phyloP scores from a whole-genome alignment of 2,329 filamentous ascomycete species.

The Macrophomina tecta region DNA sequence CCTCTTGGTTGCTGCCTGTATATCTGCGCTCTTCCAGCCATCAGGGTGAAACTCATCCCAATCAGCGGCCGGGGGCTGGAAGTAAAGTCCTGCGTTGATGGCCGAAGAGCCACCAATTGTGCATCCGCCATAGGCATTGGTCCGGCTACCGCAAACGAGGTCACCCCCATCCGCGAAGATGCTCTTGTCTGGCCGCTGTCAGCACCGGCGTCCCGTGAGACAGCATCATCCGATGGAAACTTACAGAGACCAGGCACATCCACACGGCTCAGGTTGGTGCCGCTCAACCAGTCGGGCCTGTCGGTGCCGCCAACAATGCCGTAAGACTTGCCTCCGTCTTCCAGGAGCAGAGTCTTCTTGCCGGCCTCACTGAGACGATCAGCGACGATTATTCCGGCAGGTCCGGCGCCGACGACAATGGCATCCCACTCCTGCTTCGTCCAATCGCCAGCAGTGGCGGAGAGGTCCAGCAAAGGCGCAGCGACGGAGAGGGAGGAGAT shows the following conservation, averaged over 20 bases:
- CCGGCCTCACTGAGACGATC: constrained; percentile 59
- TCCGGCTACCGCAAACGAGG: constrained; percentile 50
- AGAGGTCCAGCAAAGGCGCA: constrained; percentile 12
- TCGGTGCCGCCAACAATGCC: constrained; percentile 56
- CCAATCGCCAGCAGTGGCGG: constrained; percentile 12
- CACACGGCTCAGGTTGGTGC: constrained; percentile 57
- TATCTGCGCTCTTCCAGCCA: constrained; percentile 59
- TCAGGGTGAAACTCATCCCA: constrained; percentile 58
- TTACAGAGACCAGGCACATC: constrained; percentile 57
- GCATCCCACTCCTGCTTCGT: constrained; percentile 29
- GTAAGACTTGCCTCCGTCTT: constrained; percentile 59
- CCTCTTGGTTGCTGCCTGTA: constrained; percentile 53
- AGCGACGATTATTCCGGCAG: constrained; percentile 60
- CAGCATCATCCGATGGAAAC: neutral
- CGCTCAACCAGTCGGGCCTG: constrained; percentile 56
- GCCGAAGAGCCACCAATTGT: constrained; percentile 59
- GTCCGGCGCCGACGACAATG: constrained; percentile 58
- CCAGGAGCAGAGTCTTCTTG: constrained; percentile 59
- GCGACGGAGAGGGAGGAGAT: constrained; percentile 11
- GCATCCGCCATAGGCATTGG: constrained; percentile 57
- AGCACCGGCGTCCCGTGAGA: neutral
- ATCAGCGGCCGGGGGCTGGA: constrained; percentile 60
- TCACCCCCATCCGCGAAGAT: constrained; percentile 54
- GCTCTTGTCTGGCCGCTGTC: constrained; percentile 47
- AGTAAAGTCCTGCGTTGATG: constrained; percentile 62